Base-by-base conservation (phyloP, 2,329 filamentous ascomycete genomes). In the Sclerotinia glacialis region DNA sequence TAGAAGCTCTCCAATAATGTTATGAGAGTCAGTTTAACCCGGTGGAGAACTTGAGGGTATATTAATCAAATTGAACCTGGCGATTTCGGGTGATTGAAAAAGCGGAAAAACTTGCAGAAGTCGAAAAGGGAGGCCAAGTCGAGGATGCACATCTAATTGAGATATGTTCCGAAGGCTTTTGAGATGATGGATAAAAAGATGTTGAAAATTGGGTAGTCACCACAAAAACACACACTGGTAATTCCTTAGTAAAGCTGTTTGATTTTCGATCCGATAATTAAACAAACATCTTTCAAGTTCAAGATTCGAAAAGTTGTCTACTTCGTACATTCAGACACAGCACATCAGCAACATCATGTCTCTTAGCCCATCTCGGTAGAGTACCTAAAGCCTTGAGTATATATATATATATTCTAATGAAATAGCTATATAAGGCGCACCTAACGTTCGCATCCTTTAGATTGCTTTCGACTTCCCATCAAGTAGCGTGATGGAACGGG, bases 1-100 rank as follows among this genome's bases (percentile, higher is more conserved):
- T 31, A 40, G 11, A 42, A 42, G 58, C 37, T 56, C 63, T 56
- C 63, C 53, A 59, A 65, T 65, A 23, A 28, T 21, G 31, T 28
- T 56, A 5, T 21, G 53, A 37, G 8, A 28, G 37, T 26, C 42
- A 31, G 37, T 42, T 59, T 65, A 59, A 21, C 53, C 46, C 28
- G n/a, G 63, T 42, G 53, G 63, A 54, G 53, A 54, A 34, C 23
- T 18, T 34, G 21, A 28, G 12, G 40, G 21, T 46, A 28, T 42
- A n/a, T 50, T 31, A 23, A 34, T 0, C 14, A 26, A 26, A 58
- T 28, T 34, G 14, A 23, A 42, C n/a, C 54, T 26, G 28, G 21
- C 12, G 5, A 26, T 47, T 21, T 47, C 31, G 46, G 59, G 9
- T 28, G 46, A 52, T 18, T 28, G 14, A 31, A 16, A 40, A 26